These are phyloP conservation scores for Populus pruinosa DNA, from an alignment of 345 rosid species.

Conservation along the genomic window DNA sequence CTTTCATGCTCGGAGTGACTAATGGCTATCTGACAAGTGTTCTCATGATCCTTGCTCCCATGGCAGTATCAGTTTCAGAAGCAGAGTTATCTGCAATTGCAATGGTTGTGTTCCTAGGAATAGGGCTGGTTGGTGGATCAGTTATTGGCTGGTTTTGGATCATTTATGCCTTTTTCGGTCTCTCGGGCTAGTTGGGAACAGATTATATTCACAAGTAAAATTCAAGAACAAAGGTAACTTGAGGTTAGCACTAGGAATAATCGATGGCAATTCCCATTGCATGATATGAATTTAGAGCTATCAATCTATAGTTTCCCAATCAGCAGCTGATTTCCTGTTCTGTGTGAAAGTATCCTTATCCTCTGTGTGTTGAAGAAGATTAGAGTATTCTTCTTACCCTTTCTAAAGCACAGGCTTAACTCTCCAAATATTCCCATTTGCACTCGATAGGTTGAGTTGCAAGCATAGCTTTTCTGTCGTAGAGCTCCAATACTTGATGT, in stretches of 20 bases:
- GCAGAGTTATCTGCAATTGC: conserved; percentile 77
- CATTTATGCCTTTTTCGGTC: conserved; percentile 25
- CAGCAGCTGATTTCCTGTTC: not conserved
- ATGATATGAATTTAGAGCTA: not conserved
- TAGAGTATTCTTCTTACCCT: not conserved
- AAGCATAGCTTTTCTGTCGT: not conserved
- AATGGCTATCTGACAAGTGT: conserved; percentile 84
- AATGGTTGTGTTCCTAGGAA: conserved; percentile 66
- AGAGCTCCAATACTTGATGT: not conserved
- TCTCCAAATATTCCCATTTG: not conserved
- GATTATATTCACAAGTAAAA: not conserved
- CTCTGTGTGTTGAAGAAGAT: not conserved
- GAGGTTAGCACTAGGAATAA: not conserved
- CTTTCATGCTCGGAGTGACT: conserved; percentile 68
- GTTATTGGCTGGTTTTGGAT: conserved; percentile 85
- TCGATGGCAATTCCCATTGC: not conserved
- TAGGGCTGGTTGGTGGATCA: conserved; percentile 75
- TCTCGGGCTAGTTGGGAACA: not conserved
- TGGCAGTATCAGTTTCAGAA: conserved; percentile 59
- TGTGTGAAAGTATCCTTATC: not conserved
- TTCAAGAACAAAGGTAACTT: not conserved
- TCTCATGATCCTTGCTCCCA: conserved; percentile 75
- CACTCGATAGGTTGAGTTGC: not conserved
- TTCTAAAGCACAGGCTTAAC: not conserved
- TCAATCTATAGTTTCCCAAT: not conserved